Conservation (phyloP, 1,139 yeast genomes). For the Yamadazyma spencermartinsiae region DNA sequence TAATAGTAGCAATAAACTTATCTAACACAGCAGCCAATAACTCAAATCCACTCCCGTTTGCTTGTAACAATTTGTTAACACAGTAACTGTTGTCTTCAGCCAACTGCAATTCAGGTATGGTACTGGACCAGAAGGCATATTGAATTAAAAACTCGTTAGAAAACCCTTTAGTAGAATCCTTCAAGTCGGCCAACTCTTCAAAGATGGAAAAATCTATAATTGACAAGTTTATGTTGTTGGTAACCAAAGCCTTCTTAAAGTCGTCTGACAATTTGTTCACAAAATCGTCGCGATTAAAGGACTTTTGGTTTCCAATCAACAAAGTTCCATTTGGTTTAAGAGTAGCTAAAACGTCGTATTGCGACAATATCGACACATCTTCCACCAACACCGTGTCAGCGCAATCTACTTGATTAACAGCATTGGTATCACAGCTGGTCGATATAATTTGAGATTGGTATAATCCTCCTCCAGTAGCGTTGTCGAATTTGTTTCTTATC, state of each 20-base stretch:
- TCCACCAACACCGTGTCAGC: slow-evolving; percentile 70
- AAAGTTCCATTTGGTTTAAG: slow-evolving; percentile 59
- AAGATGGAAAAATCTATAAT: slow-evolving; percentile 61
- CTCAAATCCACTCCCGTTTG: slow-evolving; percentile 33
- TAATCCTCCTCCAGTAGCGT: slow-evolving; percentile 69
- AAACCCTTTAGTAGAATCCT: slow-evolving; percentile 73
- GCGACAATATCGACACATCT: slow-evolving; percentile 51
- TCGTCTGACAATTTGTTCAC: slow-evolving; percentile 53
- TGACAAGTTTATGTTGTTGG: slow-evolving; percentile 51
- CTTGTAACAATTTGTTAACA: slow-evolving; percentile 59
- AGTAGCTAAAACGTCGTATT: slow-evolving; percentile 62
- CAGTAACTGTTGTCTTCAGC: slow-evolving; percentile 48
- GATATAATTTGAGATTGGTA: slow-evolving; percentile 73
- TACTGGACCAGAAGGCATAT: slow-evolving; percentile 75
- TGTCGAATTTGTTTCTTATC: slow-evolving; percentile 70
- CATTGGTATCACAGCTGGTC: slow-evolving; percentile 24
- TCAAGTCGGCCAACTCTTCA: slow-evolving; percentile 46
- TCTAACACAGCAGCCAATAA: slow-evolving; percentile 80
- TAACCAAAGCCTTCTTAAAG: slow-evolving; percentile 57
- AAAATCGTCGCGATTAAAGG: slow-evolving; percentile 41
- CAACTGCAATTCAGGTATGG: slow-evolving; percentile 53
- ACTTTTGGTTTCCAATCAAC: slow-evolving; percentile 28
- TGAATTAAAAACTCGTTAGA: slow-evolving; percentile 75
- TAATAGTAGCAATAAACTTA: slow-evolving; percentile 57
- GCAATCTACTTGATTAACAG: slow-evolving; percentile 45